Evolutionary conservation across 2,329 filamentous ascomycete species (phyloP).

Genomic region (Talaromyces atroroseus): DNA sequence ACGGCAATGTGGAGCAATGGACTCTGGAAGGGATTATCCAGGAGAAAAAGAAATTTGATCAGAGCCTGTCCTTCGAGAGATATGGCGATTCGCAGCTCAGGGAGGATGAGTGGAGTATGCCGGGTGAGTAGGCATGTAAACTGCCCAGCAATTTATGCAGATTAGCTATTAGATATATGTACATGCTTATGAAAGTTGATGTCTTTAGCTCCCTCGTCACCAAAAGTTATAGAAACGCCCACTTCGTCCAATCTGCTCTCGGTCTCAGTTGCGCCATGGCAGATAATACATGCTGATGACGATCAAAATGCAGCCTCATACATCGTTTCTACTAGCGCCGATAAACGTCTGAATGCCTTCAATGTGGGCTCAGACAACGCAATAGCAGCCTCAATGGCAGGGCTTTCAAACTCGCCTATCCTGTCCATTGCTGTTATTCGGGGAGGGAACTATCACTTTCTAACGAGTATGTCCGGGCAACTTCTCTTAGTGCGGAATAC

Average conservation of each 20-base stretch:
- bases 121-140: constrained; percentile 32
- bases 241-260: constrained; percentile 52
- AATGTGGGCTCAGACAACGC: constrained; percentile 19
- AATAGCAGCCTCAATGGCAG: constrained; percentile 21
- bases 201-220: constrained; percentile 41
- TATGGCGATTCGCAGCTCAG: constrained; percentile 37
- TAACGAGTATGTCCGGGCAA: constrained; percentile 56
- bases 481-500: constrained; percentile 45
- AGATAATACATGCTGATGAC: constrained; percentile 14
- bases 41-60: constrained; percentile 56
- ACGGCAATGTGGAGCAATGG: constrained; percentile 36
- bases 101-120: constrained; percentile 41
- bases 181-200: constrained; percentile 14
- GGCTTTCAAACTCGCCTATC: constrained; percentile 42
- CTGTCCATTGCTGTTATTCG: constrained; percentile 45
- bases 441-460: constrained; percentile 42
- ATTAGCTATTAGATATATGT: background rate
- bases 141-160: background rate
- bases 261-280: constrained; percentile 40
- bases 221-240: constrained; percentile 37
- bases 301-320: constrained; percentile 17
- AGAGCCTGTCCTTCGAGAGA: constrained; percentile 52
- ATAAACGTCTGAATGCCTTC: constrained; percentile 46
- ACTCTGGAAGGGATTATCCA: constrained; percentile 57
- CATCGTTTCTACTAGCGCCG: constrained; percentile 43